phyloP scores from a whole-genome alignment of 768 basidiomycete species.

The Russula olivacea region DNA sequence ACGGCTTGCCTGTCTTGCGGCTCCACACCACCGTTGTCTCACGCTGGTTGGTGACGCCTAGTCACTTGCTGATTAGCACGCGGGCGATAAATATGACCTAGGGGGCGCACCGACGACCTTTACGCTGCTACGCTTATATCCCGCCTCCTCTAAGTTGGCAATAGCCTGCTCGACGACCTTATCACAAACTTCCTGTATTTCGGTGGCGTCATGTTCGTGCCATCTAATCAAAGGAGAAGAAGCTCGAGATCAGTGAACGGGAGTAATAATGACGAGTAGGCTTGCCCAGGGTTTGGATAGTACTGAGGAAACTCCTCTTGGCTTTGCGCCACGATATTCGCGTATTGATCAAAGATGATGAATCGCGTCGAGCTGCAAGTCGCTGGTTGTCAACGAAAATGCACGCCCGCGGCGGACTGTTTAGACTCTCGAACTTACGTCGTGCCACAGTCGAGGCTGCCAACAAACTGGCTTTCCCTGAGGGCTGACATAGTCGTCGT shows the following conservation, averaged over 20 bases:
- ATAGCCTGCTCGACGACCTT: conserved; percentile 70
- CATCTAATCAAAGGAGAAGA: conserved; percentile 45
- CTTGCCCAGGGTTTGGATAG: conserved; percentile 71
- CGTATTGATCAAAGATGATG: conserved; percentile 83
- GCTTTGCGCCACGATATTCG: conserved; percentile 81
- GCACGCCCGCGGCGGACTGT: neutral
- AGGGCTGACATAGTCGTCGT: conserved; percentile 33
- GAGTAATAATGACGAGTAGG: neutral
- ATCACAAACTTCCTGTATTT: conserved; percentile 71
- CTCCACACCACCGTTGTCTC: conserved; percentile 96
- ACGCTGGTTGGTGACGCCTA: conserved; percentile 94
- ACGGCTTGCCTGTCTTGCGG: conserved; percentile 78
- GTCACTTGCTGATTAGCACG: conserved; percentile 1
- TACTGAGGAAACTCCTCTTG: conserved; percentile 95
- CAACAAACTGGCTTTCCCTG: conserved; percentile 77
- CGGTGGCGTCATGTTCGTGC: conserved; percentile 91
- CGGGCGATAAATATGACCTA: neutral
- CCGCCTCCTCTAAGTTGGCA: conserved; percentile 61
- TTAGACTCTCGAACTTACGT: conserved; percentile 53
- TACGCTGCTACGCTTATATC: conserved; percentile 75
- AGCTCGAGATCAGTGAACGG: neutral
- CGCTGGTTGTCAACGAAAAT: conserved; percentile 1
- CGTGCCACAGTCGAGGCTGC: conserved; percentile 90
- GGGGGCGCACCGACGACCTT: conserved; percentile 78
- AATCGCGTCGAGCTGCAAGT: conserved; percentile 74